These are phyloP conservation scores for Escovopsis sp. DNA, from an alignment of 2,329 filamentous ascomycete species.

Conservation along the genomic window DNA sequence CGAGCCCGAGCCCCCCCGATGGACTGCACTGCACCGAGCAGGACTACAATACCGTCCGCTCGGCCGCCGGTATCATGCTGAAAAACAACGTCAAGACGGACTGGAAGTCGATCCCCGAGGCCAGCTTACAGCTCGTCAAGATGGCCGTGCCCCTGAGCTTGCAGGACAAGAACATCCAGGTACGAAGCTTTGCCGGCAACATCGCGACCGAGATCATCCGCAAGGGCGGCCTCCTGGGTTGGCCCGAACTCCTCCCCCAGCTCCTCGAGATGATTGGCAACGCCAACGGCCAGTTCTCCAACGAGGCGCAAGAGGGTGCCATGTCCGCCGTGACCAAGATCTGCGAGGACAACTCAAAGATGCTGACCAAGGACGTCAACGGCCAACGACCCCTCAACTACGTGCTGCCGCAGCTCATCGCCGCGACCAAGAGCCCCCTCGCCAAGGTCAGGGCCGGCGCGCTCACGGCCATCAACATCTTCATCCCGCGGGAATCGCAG, in stretches of 20 bases:
- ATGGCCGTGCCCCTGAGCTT: constrained; percentile 64
- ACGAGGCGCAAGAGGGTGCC: constrained; percentile 74
- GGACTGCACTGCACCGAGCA: constrained; percentile 43
- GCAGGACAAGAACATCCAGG: constrained; percentile 66
- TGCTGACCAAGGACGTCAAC: constrained; percentile 75
- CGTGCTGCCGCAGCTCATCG: constrained; percentile 79
- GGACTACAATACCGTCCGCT: constrained; percentile 64
- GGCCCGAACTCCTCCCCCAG: constrained; percentile 81
- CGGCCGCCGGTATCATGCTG: constrained; percentile 81
- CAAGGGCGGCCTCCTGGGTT: constrained; percentile 71
- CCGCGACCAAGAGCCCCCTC: constrained; percentile 65
- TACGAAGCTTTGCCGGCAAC: constrained; percentile 80
- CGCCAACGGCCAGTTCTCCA: constrained; percentile 48
- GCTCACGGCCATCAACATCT: constrained; percentile 78
- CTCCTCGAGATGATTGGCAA: constrained; percentile 68
- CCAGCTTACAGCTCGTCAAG: constrained; percentile 64
- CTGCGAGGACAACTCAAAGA: constrained; percentile 86
- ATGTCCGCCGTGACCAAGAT: constrained; percentile 91
- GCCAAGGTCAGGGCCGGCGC: constrained; percentile 68
- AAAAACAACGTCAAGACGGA: constrained; percentile 79
- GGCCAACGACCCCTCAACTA: constrained; percentile 78
- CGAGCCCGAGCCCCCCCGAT: constrained; percentile 47
- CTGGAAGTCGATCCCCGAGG: constrained; percentile 61
- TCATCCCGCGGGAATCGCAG: constrained; percentile 72
- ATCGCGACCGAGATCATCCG: constrained; percentile 87